Evolutionary conservation across 192 early-diverging fungal genomes (phyloP).

Genomic region (Backusella australiensis): DNA sequence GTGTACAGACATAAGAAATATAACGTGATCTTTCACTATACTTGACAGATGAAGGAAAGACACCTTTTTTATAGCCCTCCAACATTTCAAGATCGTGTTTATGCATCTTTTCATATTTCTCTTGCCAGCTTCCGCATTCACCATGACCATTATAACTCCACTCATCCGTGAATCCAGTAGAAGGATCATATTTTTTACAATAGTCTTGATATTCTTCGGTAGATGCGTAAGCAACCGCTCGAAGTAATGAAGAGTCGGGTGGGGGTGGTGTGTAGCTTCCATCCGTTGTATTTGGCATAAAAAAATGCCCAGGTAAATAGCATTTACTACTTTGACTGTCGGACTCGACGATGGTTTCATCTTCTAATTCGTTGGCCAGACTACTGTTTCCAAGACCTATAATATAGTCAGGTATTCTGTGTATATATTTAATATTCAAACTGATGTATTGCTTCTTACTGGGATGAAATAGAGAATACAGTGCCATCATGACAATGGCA

Average conservation of each 20-base stretch:
- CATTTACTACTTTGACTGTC: constrained; percentile 13
- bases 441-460: constrained; percentile 10
- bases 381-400: neutral
- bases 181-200: constrained; percentile 22
- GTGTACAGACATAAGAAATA: constrained; percentile 39
- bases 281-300: constrained; percentile 23
- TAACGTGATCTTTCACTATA: constrained; percentile 24
- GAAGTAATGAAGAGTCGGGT: constrained; percentile 12
- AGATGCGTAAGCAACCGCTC: constrained; percentile 8
- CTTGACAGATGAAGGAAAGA: constrained; percentile 10
- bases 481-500: constrained; percentile 27
- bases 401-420: neutral
- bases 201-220: constrained; percentile 18
- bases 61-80: constrained; percentile 20
- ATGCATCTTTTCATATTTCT: constrained; percentile 37
- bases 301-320: constrained; percentile 8
- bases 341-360: neutral
- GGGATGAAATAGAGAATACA: constrained; percentile 25
- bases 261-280: constrained; percentile 31
- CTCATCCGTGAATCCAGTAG: neutral
- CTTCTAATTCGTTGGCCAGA: neutral
- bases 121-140: constrained; percentile 43
- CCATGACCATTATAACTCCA: constrained; percentile 22
- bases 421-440: neutral
- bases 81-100: constrained; percentile 22